Percentiles rank a stretch among this genome's conserved stretches.
Conservation (phyloP, 495 filamentous ascomycete species). For the Cryomyces minteri region DNA sequence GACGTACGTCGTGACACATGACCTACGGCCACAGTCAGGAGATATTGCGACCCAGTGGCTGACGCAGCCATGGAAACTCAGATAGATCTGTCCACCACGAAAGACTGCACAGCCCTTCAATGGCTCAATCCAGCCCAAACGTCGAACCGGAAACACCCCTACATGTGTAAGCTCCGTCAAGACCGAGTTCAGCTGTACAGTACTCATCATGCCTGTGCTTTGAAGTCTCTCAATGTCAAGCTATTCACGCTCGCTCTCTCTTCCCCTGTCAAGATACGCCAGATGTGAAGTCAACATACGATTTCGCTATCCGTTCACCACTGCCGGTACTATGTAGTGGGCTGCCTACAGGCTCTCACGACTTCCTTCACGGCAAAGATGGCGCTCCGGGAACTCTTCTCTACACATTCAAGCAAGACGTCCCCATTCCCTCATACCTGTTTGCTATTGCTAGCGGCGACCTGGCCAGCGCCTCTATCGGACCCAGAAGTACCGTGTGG, state of each 20-base stretch:
- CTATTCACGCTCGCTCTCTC: conserved; percentile 79
- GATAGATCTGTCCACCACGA: conserved; percentile 42
- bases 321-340: conserved; percentile 81
- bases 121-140: conserved; percentile 88
- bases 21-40: too few species aligned
- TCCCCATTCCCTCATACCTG: conserved; percentile 87
- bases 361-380: conserved; percentile 26
- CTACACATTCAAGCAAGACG: conserved; percentile 72
- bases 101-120: conserved; percentile 77
- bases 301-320: conserved; percentile 72
- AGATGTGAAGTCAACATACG: conserved; percentile 78
- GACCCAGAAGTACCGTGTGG: conserved; percentile 64
- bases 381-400: conserved; percentile 32
- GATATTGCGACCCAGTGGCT: too few species aligned
- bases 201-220: neutral
- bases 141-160: conserved; percentile 79
- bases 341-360: conserved; percentile 37
- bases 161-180: conserved; percentile 50
- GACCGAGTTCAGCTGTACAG: neutral
- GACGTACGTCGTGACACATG: conserved; percentile 23
- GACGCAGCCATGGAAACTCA: conserved; percentile 22
- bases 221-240: conserved; percentile 81
- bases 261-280: conserved; percentile 97
- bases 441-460: conserved; percentile 85
- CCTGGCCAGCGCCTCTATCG: conserved; percentile 66